A percentile compares a stretch with the other conserved stretches of the same genome.
phyloP scores from a whole-genome alignment of 257 asterid genomes.

The Solanum appendiculatum region DNA sequence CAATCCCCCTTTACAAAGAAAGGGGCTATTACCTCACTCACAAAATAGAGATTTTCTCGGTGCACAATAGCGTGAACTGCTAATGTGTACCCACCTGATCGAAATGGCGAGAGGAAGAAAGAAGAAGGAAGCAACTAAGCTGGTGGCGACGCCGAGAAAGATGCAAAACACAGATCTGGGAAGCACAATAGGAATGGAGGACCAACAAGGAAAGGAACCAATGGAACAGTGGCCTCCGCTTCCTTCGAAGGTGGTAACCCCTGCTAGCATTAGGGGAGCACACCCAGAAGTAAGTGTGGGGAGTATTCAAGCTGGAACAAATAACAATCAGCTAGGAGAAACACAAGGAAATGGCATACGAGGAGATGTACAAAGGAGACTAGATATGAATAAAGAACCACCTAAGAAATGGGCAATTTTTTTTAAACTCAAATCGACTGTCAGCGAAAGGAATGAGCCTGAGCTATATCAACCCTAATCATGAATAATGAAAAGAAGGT shows the following conservation, averaged over 20 bases:
- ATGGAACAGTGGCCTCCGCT: not conserved
- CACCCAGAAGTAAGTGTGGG: not conserved
- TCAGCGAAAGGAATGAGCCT: not conserved
- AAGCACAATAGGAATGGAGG: not conserved
- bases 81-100: not conserved
- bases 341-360: not conserved
- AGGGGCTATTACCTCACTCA: too few species aligned
- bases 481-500: not conserved
- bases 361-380: not conserved
- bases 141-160: not conserved
- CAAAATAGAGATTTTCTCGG: too few species aligned
- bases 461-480: not conserved
- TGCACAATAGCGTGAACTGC: not conserved
- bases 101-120: not conserved
- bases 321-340: not conserved
- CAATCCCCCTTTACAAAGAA: too few species aligned
- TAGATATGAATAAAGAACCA: not conserved
- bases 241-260: not conserved
- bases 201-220: not conserved
- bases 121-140: not conserved
- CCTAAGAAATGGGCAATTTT: not conserved
- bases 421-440: not conserved
- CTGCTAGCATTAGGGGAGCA: not conserved
- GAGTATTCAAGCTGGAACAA: not conserved
- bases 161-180: not conserved